Base-by-base conservation (phyloP, 2,329 filamentous ascomycete genomes). In the Neophaeococcomyces mojaviensis region DNA sequence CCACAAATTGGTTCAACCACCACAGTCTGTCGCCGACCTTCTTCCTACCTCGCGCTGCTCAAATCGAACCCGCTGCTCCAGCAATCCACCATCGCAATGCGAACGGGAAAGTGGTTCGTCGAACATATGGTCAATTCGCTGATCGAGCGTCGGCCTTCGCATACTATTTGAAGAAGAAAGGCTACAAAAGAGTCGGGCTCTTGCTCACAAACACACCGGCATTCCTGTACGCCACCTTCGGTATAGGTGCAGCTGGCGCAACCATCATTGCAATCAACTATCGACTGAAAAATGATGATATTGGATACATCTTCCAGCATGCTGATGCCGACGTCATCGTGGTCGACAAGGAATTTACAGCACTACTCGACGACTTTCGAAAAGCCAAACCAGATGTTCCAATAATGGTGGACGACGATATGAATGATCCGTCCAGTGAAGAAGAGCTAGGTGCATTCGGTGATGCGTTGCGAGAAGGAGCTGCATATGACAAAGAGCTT, bases 201-300 rank as follows among this genome's bases (percentile, higher is more conserved):
- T 72, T 98, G 9, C 82, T 81, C 7, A 86, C 92, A 2, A 98
- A 98, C 63, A 98, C 92, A 1, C 92, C 92, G 0, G 89, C 89
- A 0, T 97, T 97, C 58, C 72, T 98, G 22, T 90, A 97, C 67
- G 78, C 81, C 5, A 86, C 95, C 51, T 98, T 87, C 60, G 92
- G 86, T 1, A 84, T 96, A 55, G 82, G 82, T 1, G 89, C 86
- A 1, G 86, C 86, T 0, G 88, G 88, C 1, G 86, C 75, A 6
- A 78, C 94, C 19, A 80, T 88, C 50, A 84, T 95, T 44, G 74
- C 73, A 2, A 78, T 82, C 37, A 87, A 87, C 55, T 86, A 86
- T 57, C 71, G 83, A 2, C 69, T 96, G 37, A 92, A 92, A 63
- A 71, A 77, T 30, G 86, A 89, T 51, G 92, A 98, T 59, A 83